phyloP scores from a whole-genome alignment of 2,329 filamentous ascomycete species.

The Lachnellula arida region DNA sequence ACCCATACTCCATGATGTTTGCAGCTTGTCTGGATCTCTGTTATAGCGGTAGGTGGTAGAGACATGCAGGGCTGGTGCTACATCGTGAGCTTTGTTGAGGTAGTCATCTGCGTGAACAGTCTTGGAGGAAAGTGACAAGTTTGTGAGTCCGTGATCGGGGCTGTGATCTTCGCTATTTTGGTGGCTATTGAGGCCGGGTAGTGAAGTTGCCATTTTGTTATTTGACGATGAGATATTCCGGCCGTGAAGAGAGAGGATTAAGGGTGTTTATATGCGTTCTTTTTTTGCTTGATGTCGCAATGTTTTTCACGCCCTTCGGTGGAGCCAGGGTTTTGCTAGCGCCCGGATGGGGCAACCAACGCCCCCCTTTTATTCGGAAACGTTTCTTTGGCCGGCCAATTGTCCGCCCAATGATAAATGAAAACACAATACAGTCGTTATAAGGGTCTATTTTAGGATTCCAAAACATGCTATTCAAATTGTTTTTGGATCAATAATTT shows the following conservation, averaged over 20 bases:
- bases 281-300: no score
- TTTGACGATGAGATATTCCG: neutral
- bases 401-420: no score
- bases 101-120: conserved; percentile 80
- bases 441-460: no score
- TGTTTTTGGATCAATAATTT: no score
- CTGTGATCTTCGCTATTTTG: conserved; percentile 15
- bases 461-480: no score
- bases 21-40: conserved; percentile 62
- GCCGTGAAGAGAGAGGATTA: neutral
- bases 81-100: conserved; percentile 68
- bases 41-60: conserved; percentile 88
- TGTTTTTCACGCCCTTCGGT: no score
- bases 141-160: conserved; percentile 12
- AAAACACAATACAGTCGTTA: no score
- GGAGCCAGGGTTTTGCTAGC: no score
- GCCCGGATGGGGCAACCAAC: no score
- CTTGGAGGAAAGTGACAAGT: conserved; percentile 58
- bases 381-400: no score
- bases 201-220: conserved; percentile 14
- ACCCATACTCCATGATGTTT: conserved; percentile 46
- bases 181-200: conserved; percentile 11
- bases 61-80: conserved; percentile 85
- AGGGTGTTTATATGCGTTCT: no score
- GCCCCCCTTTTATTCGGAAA: no score